A percentile compares a stretch with the other conserved stretches of the same genome.
Conservation (phyloP, 306 rosid species). For the Quillaja saponaria region DNA sequence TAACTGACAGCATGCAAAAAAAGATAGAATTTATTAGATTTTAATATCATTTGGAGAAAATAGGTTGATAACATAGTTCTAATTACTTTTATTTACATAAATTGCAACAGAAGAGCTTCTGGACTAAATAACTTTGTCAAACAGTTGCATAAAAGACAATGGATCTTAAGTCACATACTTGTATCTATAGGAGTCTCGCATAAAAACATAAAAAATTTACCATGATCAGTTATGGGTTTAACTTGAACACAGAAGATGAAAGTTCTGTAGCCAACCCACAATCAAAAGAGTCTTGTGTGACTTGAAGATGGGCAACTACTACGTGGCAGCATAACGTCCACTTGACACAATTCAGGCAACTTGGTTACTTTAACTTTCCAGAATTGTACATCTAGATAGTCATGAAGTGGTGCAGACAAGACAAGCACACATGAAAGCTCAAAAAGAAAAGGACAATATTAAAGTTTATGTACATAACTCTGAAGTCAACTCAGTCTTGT, state of each 20-base stretch:
- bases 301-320: slow-evolving; percentile 27
- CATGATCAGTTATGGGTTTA: slow-evolving; percentile 19
- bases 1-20: slow-evolving; percentile 58
- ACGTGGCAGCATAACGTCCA: slow-evolving; percentile 35
- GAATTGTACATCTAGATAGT: slow-evolving; percentile 25
- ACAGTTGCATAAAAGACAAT: slow-evolving; percentile 13
- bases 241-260: slow-evolving; percentile 16
- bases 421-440: slow-evolving; percentile 48
- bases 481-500: slow-evolving; percentile 66
- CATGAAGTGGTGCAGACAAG: slow-evolving; percentile 38
- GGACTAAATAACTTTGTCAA: slow-evolving; percentile 9
- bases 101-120: slow-evolving; percentile 17
- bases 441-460: slow-evolving; percentile 38
- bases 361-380: slow-evolving; percentile 28
- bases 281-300: slow-evolving; percentile 10
- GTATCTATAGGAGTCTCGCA: no score
- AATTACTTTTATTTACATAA: slow-evolving; percentile 11
- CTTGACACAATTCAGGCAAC: slow-evolving; percentile 26
- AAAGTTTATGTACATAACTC: slow-evolving; percentile 67
- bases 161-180: no score
- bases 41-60: slow-evolving; percentile 25
- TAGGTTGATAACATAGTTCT: slow-evolving; percentile 5
- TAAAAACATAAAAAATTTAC: slow-evolving; percentile 3
- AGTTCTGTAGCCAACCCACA: slow-evolving; percentile 24
- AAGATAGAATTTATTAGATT: slow-evolving; percentile 22